Base-by-base conservation (phyloP, 2,329 filamentous ascomycete genomes). In the Claviceps humidiphila region DNA sequence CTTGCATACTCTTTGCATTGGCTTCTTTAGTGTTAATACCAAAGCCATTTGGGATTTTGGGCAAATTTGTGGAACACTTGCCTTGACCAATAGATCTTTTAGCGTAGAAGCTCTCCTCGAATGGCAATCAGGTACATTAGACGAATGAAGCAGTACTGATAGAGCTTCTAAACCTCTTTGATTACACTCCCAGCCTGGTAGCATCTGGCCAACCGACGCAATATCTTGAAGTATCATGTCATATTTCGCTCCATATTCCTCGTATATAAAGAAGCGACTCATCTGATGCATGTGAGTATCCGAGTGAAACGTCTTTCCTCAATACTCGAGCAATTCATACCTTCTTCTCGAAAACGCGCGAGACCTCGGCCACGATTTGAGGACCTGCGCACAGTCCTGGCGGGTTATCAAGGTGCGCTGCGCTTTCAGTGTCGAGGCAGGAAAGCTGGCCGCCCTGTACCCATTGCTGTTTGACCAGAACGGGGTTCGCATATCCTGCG, bases 191-290 rank as follows among this genome's bases (percentile, higher is more conserved):
- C 88, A 95, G 49, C 85, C 77, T 24, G 81, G 81, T 58, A 87
- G 77, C 6, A 77, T 78, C 54, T 82, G 78, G 56, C 86, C 81
- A 16, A 84, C 76, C 26, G 82, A 75, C 38, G 82, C 80, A 39
- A 94, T 71, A 57, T 95, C 88, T 57, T 85, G 82, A 47, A 85
- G 81, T 74, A 96, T 86, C 58, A 89, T 75, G 58, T 94, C 88
- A 66, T 93, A 95, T 63, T 91, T 91, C 50, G 86, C 85, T 39
- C 87, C 87, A 64, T 95, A 98, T 60, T 95, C 87, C 68, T 95
- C 87, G 64, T 98, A 98, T 49, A 85, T 75, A 63, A 87, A 85
- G 68, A 97, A 93, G 0, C 82, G 81, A 54, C 80, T 78, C 70
- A 94, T 84, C 87, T 14, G 42, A 24, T 50, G n/a, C n/a, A 20